Conservation (phyloP, 2,329 filamentous ascomycete species). For the Cladorrhinum sp. region DNA sequence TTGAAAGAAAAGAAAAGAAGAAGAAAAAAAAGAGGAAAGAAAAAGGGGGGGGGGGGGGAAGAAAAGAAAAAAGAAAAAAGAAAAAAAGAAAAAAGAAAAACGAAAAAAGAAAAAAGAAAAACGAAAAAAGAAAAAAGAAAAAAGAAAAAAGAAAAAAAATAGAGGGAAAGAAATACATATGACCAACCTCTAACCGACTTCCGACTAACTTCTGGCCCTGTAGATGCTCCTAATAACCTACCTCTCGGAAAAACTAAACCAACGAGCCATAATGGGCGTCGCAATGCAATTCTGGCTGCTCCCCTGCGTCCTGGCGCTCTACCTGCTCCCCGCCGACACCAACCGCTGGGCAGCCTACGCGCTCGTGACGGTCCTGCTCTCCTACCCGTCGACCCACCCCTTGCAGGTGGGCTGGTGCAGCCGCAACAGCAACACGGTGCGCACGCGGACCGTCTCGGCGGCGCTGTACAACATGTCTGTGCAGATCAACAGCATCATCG, state of each 20-base stretch:
- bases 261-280: conserved; percentile 39
- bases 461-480: conserved; percentile 51
- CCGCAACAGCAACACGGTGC: conserved; percentile 46
- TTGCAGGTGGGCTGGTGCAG: conserved; percentile 47
- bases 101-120: no score
- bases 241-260: conserved; percentile 41
- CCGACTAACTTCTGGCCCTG: no score
- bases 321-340: conserved; percentile 30
- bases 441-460: conserved; percentile 45
- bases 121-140: no score
- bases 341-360: conserved; percentile 40
- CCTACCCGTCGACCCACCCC: conserved; percentile 49
- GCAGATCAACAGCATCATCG: conserved; percentile 42
- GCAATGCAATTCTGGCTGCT: conserved; percentile 42
- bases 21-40: no score
- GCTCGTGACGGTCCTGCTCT: conserved; percentile 40
- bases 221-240: conserved; percentile 44
- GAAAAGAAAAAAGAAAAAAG: no score
- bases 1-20: no score
- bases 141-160: no score
- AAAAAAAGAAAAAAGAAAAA: no score
- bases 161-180: no score
- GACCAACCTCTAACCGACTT: no score
- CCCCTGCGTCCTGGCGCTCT: conserved; percentile 38
- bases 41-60: no score